These are phyloP conservation scores for Schizophyllum amplum DNA, from an alignment of 1,284 basidiomycete species.

Conservation along the genomic window DNA sequence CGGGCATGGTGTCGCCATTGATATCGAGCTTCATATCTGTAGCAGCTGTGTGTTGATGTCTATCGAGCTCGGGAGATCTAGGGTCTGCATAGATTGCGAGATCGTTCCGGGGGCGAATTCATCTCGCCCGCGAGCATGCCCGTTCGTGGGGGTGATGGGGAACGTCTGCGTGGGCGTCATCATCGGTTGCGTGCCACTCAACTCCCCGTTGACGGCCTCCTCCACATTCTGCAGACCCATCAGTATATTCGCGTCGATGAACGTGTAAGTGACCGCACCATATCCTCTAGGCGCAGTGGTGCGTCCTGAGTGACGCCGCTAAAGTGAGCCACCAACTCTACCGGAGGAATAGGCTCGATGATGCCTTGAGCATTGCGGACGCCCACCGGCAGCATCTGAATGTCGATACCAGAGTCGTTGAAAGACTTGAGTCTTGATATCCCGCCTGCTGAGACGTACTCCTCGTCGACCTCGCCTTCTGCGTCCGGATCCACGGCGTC, in stretches of 20 bases:
- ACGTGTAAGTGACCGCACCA: constrained; percentile 24
- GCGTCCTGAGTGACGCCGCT: constrained; percentile 42
- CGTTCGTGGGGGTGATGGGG: constrained; percentile 4
- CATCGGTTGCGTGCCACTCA: constrained; percentile 39
- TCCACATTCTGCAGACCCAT: constrained; percentile 10
- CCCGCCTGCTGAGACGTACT: constrained; percentile 33
- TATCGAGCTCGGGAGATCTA: constrained; percentile 7
- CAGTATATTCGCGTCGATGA: not conserved
- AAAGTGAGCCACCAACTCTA: constrained; percentile 33
- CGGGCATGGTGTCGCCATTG: constrained; percentile 9
- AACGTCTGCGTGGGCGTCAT: constrained; percentile 6
- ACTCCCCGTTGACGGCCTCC: constrained; percentile 15
- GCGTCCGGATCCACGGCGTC: constrained; percentile 35
- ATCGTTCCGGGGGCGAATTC: constrained; percentile 10
- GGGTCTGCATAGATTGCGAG: constrained; percentile 15
- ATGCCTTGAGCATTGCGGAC: constrained; percentile 36
- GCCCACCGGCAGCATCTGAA: constrained; percentile 33
- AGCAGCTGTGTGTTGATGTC: constrained; percentile 34
- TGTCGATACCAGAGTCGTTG: constrained; percentile 7
- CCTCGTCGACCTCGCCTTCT: constrained; percentile 40
- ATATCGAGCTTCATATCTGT: constrained; percentile 26
- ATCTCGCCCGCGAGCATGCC: constrained; percentile 4
- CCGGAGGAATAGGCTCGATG: constrained; percentile 32
- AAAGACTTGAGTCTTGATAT: constrained; percentile 21
- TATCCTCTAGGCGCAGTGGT: constrained; percentile 46